These are phyloP conservation scores for Parathielavia appendiculata DNA, from an alignment of 495 filamentous ascomycete species.

Conservation along the genomic window DNA sequence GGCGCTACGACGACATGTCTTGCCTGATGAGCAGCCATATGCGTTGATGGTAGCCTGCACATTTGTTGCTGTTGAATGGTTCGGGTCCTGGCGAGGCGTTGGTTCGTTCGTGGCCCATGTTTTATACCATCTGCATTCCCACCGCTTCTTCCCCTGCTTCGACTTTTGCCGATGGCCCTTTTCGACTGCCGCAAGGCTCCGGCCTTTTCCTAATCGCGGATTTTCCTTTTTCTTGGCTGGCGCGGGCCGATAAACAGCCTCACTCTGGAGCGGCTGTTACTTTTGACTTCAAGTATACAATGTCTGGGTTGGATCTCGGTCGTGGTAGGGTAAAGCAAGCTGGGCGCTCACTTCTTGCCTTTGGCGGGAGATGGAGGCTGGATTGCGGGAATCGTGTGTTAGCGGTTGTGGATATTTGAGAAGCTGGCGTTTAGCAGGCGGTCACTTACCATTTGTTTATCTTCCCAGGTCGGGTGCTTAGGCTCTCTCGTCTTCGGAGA, in stretches of 20 bases:
- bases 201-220: constrained; percentile 10
- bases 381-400: background rate
- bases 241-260: constrained; percentile 14
- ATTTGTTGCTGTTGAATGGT: constrained; percentile 3
- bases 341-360: constrained; percentile 1
- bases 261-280: background rate
- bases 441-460: too few relatives aligned
- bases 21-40: constrained; percentile 13
- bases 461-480: too few relatives aligned
- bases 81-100: constrained; percentile 1
- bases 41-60: constrained; percentile 11
- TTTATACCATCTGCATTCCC: background rate
- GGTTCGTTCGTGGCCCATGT: constrained; percentile 1
- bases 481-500: too few relatives aligned
- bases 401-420: background rate
- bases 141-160: too few relatives aligned
- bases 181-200: background rate
- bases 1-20: constrained; percentile 17
- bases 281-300: background rate
- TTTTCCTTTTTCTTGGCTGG: constrained; percentile 7
- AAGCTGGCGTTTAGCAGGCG: background rate
- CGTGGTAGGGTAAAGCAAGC: background rate
- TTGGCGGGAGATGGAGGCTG: background rate
- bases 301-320: constrained; percentile 4
- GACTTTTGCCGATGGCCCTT: background rate